Base-by-base conservation (phyloP, 495 filamentous ascomycete species). In the Neurospora sp. region DNA sequence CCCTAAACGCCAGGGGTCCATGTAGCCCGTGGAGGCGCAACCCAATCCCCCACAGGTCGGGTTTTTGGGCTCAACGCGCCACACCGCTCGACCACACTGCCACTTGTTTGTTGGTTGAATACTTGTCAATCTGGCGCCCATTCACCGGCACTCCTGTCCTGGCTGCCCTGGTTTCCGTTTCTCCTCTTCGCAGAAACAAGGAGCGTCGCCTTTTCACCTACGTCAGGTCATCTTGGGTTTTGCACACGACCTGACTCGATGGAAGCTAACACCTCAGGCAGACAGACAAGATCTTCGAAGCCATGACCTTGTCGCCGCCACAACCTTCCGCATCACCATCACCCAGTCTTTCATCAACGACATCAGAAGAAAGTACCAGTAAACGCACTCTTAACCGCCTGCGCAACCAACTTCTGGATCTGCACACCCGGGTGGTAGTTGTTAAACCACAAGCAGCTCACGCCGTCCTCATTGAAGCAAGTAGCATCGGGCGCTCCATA, bases 391-490 rank as follows among this genome's bases (percentile, higher is more conserved):
- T 83, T 85, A 5, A 90, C 80, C 45, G 82, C 80, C 71, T 76
- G 61, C 16, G 81, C 82, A 12, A 83, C 78, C 6, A 80, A 69
- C 71, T 73, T 71, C 68, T 84, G 81, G 65, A 83, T 84, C 35
- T 76, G 79, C 27, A 81, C 75, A 5, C 80, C 82, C 4, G 84
- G 84, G 70, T 85, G 84, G 47, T 84, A 84, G 53, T 83, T 76
- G 71, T 85, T 83, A 69, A 79, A 83, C 84, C 84, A 86, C 59
- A 85, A 73, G 72, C 83, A 86, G 31, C 76, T 76, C 42, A 72
- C 77, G 14, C 85, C 84, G 72, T 87, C 79, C 2, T 59, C 71
- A 65, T 85, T 86, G 65, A 77, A 82, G 75, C 84, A 86, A 12
- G 76, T 81, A 37, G 81, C 80, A 70, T 85, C 78, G 10, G 80